These are phyloP conservation scores for Pseudogymnoascus sp. DNA, from an alignment of 2,329 filamentous ascomycete genomes.

Conservation along the genomic window DNA sequence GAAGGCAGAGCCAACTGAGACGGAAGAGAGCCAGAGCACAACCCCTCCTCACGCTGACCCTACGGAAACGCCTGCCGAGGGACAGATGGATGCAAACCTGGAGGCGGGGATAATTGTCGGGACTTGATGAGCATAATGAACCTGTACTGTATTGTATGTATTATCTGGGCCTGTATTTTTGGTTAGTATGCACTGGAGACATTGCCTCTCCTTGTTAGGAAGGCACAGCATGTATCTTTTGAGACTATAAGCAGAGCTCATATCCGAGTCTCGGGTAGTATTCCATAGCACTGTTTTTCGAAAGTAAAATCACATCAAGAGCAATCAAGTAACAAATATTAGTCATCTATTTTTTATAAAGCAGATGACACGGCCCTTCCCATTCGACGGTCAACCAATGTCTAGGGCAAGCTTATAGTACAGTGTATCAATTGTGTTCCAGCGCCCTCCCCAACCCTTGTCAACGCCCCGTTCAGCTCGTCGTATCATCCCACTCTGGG, in stretches of 20 bases:
- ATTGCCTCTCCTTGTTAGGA: neutral
- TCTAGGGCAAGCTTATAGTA: slow-evolving; percentile 11
- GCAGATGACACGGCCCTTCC: slow-evolving; percentile 4
- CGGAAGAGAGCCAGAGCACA: neutral
- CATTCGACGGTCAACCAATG: slow-evolving; percentile 10
- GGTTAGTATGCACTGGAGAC: neutral
- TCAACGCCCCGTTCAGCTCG: slow-evolving; percentile 8
- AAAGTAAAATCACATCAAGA: neutral
- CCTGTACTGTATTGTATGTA: slow-evolving; percentile 7
- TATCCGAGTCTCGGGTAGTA: neutral
- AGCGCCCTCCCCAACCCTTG: slow-evolving; percentile 5
- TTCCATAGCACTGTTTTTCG: neutral
- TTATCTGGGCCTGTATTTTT: neutral
- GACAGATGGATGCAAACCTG: neutral
- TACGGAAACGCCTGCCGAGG: neutral
- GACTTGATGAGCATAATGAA: neutral
- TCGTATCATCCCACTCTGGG: slow-evolving; percentile 34
- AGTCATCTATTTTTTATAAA: slow-evolving; percentile 8
- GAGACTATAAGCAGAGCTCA: neutral
- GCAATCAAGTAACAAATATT: neutral
- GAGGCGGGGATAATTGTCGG: neutral
- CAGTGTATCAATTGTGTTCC: slow-evolving; percentile 11
- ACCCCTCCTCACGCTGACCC: neutral
- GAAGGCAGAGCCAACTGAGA: neutral
- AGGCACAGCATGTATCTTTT: slow-evolving; percentile 7